Evolutionary conservation across 306 rosid genomes (phyloP), one percentile per base, ranked within the genome.

Genomic region (Prinsepia uniflora): DNA sequence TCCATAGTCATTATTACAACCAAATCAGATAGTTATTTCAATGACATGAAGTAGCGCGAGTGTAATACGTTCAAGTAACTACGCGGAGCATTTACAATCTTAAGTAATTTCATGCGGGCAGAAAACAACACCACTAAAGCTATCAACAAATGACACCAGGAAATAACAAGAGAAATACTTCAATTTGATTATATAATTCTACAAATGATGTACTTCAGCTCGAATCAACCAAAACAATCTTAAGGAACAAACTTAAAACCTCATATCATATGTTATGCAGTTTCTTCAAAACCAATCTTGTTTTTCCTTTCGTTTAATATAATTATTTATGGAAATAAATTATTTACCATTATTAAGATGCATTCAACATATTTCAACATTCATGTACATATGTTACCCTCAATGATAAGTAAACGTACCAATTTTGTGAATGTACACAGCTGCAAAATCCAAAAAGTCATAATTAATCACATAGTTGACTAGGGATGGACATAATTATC

Each of bases 391-490:
- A 47, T 1, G 0, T 12, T 7, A 22, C 42, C 17, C n/a, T 53
- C 7, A 11, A 67, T 15, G 7, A 53, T 12, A 20, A n/a, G 11
- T 49, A 77, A 48, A 84, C 92, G n/a, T 81, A 94, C 98, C 98
- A 48, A 94, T 94, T 71, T 97, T 84, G 75, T 94, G 99, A 80
- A 94, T 82, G 78, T 91, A 94, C 8, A 92, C 95, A 6, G 92
- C 45, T 24, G 95, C 85, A 70, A 96, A 94, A 82, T 94, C 95
- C 58, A 97, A 97, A 74, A 94, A 94, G 77, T 94, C 99, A 63
- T 89, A 94, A 73, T 94, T 94, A 77, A 94, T 86, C 69, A 94
- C 96, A 46, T 92, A 87, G 81, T 91, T 89, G 74, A 94, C 84
- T n/a, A n/a, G n/a, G n/a, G n/a, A n/a, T n/a, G n/a, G n/a, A n/a